Evolutionary conservation across 2,329 filamentous ascomycete genomes (phyloP).

Genomic region (Drechslerella coelobrocha): DNA sequence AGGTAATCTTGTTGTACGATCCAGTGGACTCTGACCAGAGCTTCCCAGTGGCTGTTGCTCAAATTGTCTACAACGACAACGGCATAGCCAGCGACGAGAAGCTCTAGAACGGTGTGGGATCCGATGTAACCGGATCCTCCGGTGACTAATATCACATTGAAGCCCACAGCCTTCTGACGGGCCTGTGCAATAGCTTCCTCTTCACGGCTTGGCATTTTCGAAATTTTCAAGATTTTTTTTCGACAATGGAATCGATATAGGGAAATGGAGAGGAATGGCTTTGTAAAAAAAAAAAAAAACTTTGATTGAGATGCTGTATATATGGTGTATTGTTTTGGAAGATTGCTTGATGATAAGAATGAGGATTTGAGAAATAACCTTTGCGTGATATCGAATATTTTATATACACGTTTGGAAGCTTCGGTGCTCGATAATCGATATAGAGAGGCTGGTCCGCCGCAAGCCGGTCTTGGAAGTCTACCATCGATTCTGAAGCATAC

Average conservation of each 20-base stretch:
- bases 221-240: background rate
- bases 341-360: no score
- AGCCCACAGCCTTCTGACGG: conserved; percentile 24
- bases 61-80: conserved; percentile 63
- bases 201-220: conserved; percentile 42
- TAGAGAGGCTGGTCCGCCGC: conserved; percentile 14
- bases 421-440: background rate
- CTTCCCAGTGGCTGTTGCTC: conserved; percentile 59
- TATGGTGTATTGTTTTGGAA: no score
- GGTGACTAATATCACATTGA: conserved; percentile 61
- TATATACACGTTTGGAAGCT: no score
- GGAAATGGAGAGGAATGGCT: no score
- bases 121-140: conserved; percentile 66
- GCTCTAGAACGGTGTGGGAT: conserved; percentile 65
- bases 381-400: no score
- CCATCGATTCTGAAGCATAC: conserved; percentile 4
- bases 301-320: no score
- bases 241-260: no score
- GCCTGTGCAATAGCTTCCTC: conserved; percentile 34
- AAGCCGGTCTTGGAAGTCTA: conserved; percentile 26
- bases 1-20: conserved; percentile 51
- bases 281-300: no score
- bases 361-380: no score
- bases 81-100: conserved; percentile 65
- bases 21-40: conserved; percentile 52